These are phyloP conservation scores for Quaeritorhiza haematococci DNA, from an alignment of 371 early-diverging fungal genomes.

Conservation along the genomic window DNA sequence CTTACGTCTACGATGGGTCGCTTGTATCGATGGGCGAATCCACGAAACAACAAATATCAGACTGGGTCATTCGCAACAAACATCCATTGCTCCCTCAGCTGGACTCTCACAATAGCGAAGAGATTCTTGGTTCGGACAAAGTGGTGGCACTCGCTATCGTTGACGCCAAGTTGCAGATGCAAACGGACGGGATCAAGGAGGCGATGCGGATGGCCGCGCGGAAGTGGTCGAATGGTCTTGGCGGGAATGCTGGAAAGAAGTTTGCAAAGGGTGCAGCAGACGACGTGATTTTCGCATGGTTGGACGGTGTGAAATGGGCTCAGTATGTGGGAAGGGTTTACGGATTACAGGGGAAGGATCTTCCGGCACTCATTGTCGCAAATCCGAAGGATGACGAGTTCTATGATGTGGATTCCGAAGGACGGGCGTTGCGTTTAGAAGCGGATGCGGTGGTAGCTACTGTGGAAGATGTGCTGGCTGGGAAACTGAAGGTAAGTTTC, in stretches of 20 bases:
- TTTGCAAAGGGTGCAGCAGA: conserved; percentile 3
- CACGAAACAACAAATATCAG: conserved; percentile 17
- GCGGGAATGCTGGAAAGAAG: background rate
- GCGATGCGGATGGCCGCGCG: conserved; percentile 15
- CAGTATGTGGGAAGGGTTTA: conserved; percentile 57
- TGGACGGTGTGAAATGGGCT: conserved; percentile 53
- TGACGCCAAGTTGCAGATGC: conserved; percentile 20
- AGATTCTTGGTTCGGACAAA: conserved; percentile 42
- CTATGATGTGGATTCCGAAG: no score
- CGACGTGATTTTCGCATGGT: conserved; percentile 49
- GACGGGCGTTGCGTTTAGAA: no score
- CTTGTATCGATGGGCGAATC: conserved; percentile 21
- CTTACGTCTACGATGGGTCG: conserved; percentile 16
- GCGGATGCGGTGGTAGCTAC: no score
- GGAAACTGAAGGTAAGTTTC: no score
- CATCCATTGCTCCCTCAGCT: conserved; percentile 46
- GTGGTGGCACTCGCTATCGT: conserved; percentile 42
- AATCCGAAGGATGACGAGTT: conserved; percentile 54
- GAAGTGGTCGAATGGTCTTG: conserved; percentile 10
- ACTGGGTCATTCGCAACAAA: conserved; percentile 47
- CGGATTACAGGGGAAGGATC: conserved; percentile 36
- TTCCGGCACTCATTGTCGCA: conserved; percentile 54
- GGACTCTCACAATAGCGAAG: conserved; percentile 42
- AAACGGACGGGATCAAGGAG: conserved; percentile 1
- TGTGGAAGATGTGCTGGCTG: no score